Evolutionary conservation across 2,329 filamentous ascomycete genomes (phyloP), one percentile per base, ranked within the genome.

Genomic region (Stagonosporopsis cucurbitacearum): DNA sequence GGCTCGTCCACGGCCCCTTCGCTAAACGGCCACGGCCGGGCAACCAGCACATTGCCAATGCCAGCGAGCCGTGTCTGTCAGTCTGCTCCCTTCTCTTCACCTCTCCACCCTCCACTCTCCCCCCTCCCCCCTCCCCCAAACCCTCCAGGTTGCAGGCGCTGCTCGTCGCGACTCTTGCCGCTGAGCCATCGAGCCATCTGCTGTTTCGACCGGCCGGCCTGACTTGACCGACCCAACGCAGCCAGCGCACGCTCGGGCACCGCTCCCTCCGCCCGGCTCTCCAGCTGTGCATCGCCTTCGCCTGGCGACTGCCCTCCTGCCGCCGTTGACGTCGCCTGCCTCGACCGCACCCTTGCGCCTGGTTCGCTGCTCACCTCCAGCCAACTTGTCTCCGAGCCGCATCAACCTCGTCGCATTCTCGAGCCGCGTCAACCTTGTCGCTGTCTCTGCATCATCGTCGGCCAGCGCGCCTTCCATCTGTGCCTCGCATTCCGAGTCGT

Each of bases 141-240:
- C 58, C 57, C 50, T 55, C 40, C 55, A 55, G 43, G 53, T 57
- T 60, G 58, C 62, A 62, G 64, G 56, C 58, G 57, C 54, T 58
- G 58, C 59, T 63, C 60, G 61, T 59, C 57, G 58, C 60, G 55
- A 59, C 60, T 53, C 45, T 56, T 49, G 56, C 54, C 49, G 54
- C 57, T 62, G 60, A 62, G 58, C 60, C 58, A 57, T 58, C 36
- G 60, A 62, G 58, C 60, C 58, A 57, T 58, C 36, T 56, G 45
- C 58, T 59, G 58, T 60, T 55, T 64, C 63, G 60, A 57, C 58
- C 43, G 49, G 60, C 62, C 53, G 60, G 58, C 51, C 62, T 63
- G 57, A 58, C 47, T 52, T 44, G 52, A 51, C 47, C 41, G 42
- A 47, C 53, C 40, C 28, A 39, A 19, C 43, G 42, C 53, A 56